These are phyloP conservation scores for Podospora conica DNA, from an alignment of 495 filamentous ascomycete genomes.

Conservation along the genomic window DNA sequence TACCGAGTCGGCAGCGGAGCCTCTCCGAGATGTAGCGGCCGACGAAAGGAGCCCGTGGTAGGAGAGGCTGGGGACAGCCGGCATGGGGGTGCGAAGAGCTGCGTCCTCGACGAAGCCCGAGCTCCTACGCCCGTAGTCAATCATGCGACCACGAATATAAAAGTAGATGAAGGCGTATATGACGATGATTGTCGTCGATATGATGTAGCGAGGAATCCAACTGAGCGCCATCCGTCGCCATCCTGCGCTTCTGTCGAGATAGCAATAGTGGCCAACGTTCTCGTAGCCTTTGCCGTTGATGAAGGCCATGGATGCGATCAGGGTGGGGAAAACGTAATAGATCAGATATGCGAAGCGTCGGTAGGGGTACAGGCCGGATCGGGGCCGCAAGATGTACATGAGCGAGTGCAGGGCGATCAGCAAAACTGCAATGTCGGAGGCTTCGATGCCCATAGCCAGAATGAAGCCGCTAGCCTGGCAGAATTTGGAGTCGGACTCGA, in stretches of 20 bases:
- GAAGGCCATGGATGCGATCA: constrained; percentile 59
- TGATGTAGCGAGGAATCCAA: constrained; percentile 68
- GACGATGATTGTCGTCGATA: constrained; percentile 52
- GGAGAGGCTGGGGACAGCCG: constrained; percentile 33
- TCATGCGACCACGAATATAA: constrained; percentile 46
- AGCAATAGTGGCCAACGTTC: constrained; percentile 59
- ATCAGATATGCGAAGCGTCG: constrained; percentile 48
- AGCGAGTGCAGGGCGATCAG: constrained; percentile 66
- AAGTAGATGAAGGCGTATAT: constrained; percentile 63
- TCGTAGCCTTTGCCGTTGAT: constrained; percentile 51
- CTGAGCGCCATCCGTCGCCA: constrained; percentile 61
- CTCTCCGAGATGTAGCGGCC: constrained; percentile 23
- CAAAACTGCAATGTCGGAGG: constrained; percentile 61
- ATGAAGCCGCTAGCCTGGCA: constrained; percentile 66
- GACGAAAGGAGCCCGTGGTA: constrained; percentile 39
- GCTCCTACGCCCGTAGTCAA: constrained; percentile 26
- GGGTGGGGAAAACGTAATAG: constrained; percentile 51
- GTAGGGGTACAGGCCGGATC: constrained; percentile 61
- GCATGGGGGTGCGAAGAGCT: constrained; percentile 11
- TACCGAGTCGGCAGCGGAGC: constrained; percentile 19
- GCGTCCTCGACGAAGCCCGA: constrained; percentile 12
- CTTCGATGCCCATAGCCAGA: constrained; percentile 57
- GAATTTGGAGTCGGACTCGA: constrained; percentile 47
- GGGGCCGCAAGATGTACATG: constrained; percentile 58
- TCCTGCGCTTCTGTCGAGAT: constrained; percentile 53